Evolutionary conservation across 495 filamentous ascomycete species (phyloP).

Genomic region (Penicillium atrosanguineum): DNA sequence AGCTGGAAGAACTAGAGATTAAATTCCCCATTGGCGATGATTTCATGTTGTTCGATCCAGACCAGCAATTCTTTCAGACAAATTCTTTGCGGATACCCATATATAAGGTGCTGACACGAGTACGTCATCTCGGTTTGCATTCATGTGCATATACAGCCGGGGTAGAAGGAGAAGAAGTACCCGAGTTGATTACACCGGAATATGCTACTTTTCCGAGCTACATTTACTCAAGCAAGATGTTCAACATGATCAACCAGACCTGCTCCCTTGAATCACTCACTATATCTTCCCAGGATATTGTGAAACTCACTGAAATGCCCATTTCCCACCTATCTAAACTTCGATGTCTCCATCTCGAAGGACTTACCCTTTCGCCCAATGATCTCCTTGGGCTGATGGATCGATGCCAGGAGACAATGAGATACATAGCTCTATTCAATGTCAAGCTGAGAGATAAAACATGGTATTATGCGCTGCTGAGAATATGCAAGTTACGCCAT

Average conservation of each 20-base stretch:
- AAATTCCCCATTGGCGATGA: not conserved
- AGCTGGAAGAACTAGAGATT: not conserved
- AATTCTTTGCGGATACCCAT: not conserved
- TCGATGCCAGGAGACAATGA: not conserved
- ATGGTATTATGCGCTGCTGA: not conserved
- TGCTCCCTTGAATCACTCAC: not conserved
- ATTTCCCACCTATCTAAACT: not conserved
- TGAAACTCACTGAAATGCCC: slow-evolving; percentile 1
- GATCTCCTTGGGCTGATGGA: slow-evolving; percentile 1
- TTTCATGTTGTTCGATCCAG: not conserved
- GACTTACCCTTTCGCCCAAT: not conserved
- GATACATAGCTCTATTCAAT: not conserved
- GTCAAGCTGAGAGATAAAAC: slow-evolving; percentile 1
- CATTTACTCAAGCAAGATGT: not conserved
- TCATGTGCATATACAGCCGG: not conserved
- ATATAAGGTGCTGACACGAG: not conserved
- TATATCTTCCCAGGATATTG: not conserved
- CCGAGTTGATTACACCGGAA: not conserved
- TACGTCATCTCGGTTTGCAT: not conserved
- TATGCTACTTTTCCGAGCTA: not conserved
- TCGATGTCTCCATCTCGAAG: not conserved
- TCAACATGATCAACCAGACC: slow-evolving; percentile 1
- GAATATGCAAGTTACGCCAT: not conserved
- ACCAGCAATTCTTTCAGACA: not conserved
- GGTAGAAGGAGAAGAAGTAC: not conserved